Conservation (phyloP, 208 protist genomes). For the Acanthamoeba triangularis region DNA sequence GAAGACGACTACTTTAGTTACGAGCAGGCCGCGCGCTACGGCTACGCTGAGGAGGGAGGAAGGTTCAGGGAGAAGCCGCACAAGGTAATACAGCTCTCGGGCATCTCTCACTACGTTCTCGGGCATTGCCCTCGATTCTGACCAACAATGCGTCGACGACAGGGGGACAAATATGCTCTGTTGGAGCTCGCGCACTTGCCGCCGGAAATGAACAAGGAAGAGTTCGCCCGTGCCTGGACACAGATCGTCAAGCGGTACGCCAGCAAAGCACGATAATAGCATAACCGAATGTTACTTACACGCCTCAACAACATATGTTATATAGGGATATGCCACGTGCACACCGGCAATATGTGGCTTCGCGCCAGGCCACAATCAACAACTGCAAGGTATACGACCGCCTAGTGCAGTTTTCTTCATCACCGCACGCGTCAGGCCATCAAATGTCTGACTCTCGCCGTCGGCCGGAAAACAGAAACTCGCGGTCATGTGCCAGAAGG, state of each 20-base stretch:
- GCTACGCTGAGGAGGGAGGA: conserved; percentile 18
- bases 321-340: conserved; percentile 41
- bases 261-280: too few relatives aligned
- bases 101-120: neutral
- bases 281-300: neutral
- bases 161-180: conserved; percentile 28
- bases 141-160: too few relatives aligned
- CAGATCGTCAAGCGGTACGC: conserved; percentile 56
- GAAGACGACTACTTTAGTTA: conserved; percentile 61
- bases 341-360: neutral
- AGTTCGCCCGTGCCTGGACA: conserved; percentile 25
- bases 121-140: too few relatives aligned
- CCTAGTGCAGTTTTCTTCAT: neutral
- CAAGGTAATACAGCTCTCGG: neutral
- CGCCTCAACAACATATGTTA: neutral
- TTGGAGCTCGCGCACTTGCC: neutral
- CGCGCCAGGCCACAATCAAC: neutral
- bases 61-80: conserved; percentile 4
- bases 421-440: neutral
- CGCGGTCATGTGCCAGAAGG: conserved; percentile 71
- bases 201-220: conserved; percentile 19
- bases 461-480: neutral
- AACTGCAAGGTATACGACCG: neutral
- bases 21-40: neutral
- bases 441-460: neutral